Evolutionary conservation across 139 green algal genomes (phyloP).

Genomic region (Eudorina sp.): DNA sequence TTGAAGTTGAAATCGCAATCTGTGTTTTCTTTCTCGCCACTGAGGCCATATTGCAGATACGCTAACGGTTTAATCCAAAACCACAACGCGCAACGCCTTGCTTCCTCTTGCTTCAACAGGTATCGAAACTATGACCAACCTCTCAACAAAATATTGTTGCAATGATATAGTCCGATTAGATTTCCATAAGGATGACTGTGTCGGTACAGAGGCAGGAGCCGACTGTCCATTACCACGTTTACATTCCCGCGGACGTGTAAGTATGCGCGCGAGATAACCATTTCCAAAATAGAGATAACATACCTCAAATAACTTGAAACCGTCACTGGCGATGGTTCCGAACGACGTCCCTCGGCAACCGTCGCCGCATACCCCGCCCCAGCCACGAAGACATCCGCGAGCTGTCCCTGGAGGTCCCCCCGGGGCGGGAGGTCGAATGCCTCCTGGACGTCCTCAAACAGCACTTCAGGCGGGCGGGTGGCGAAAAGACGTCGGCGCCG

Average conservation of each 20-base stretch:
- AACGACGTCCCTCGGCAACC: neutral
- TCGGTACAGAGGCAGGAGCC: neutral
- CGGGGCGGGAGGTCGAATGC: slow-evolving; percentile 74
- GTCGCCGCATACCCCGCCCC: neutral
- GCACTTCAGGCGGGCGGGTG: slow-evolving; percentile 48
- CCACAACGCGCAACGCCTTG: too few relatives aligned
- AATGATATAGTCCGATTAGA: too few relatives aligned
- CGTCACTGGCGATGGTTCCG: neutral
- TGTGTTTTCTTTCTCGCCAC: too few relatives aligned
- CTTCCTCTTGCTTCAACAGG: too few relatives aligned
- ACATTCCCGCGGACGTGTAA: slow-evolving; percentile 77
- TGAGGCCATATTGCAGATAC: too few relatives aligned
- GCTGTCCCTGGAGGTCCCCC: slow-evolving; percentile 46
- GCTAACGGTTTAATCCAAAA: too few relatives aligned
- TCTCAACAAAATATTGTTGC: too few relatives aligned
- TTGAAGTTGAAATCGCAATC: too few relatives aligned
- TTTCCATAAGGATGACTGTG: slow-evolving; percentile 30
- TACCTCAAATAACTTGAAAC: neutral
- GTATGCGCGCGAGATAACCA: neutral
- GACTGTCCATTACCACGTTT: slow-evolving; percentile 70
- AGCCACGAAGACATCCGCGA: slow-evolving; percentile 75
- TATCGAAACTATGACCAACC: too few relatives aligned
- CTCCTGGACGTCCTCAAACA: slow-evolving; percentile 80
- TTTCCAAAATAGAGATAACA: too few relatives aligned
- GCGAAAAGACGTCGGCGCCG: slow-evolving; percentile 23